phyloP scores from a whole-genome alignment of 2,329 filamentous ascomycete genomes.

The Pseudopyricularia javanii region DNA sequence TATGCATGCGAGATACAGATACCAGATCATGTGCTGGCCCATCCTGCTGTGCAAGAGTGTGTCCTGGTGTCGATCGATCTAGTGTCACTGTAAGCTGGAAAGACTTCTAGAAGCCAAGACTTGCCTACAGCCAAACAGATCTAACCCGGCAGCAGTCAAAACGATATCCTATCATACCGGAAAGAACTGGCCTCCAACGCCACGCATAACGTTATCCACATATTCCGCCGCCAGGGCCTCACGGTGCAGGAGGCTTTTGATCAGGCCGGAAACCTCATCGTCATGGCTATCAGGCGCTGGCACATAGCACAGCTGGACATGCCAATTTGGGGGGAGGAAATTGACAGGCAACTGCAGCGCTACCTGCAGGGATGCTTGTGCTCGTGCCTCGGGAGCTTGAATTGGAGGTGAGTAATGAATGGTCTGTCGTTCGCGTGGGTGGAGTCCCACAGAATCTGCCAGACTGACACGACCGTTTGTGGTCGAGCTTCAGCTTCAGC shows the following conservation, averaged over 20 bases:
- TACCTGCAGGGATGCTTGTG: not conserved
- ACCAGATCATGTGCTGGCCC: not conserved
- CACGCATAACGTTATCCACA: slow-evolving; percentile 1
- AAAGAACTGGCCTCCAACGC: not conserved
- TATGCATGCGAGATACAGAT: slow-evolving; percentile 1
- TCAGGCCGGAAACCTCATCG: not conserved
- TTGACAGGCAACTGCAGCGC: not conserved
- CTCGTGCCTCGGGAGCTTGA: not conserved
- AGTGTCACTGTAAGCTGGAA: not conserved
- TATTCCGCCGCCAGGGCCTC: not conserved
- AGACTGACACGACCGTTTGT: not conserved
- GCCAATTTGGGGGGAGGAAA: not conserved
- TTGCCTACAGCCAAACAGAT: not conserved
- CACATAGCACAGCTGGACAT: not conserved
- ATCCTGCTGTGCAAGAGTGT: not conserved
- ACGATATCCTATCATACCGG: not conserved
- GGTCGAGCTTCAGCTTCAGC: not conserved
- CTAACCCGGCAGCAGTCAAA: not conserved
- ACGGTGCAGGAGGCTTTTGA: not conserved
- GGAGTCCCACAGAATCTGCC: not conserved
- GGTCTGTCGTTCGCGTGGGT: not conserved
- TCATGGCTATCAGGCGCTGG: not conserved
- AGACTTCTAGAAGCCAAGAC: no score
- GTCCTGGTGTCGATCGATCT: not conserved
- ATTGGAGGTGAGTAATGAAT: not conserved